phyloP scores from a whole-genome alignment of 2,329 filamentous ascomycete genomes.

The Ambrosiella xylebori region DNA sequence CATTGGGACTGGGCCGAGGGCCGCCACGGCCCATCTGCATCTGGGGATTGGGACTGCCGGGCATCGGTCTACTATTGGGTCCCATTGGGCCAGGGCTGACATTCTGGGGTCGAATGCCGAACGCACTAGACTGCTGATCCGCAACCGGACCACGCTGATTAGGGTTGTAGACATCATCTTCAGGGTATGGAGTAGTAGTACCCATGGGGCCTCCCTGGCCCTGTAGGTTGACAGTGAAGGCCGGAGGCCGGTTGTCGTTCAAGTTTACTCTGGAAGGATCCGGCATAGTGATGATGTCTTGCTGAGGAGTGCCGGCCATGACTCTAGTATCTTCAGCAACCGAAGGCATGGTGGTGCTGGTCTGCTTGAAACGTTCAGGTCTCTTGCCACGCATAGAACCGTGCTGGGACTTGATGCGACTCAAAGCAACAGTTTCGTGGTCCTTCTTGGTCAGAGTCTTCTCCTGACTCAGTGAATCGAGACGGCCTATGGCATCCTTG shows the following conservation, averaged over 20 bases:
- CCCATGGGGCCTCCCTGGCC: slow-evolving; percentile 18
- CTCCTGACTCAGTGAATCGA: slow-evolving; percentile 69
- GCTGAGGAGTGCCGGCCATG: slow-evolving; percentile 13
- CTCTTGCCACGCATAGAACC: slow-evolving; percentile 48
- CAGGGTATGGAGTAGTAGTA: slow-evolving; percentile 36
- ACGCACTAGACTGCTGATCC: slow-evolving; percentile 33
- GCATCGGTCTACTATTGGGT: neutral
- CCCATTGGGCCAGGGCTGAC: slow-evolving; percentile 8
- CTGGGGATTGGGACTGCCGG: neutral
- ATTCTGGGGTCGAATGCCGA: slow-evolving; percentile 34
- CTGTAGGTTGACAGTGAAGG: slow-evolving; percentile 33
- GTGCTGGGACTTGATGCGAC: slow-evolving; percentile 67
- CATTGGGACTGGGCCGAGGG: slow-evolving; percentile 5
- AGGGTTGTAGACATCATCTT: slow-evolving; percentile 31
- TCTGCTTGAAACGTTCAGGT: slow-evolving; percentile 33
- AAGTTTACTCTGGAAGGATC: slow-evolving; percentile 21
- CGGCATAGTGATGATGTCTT: slow-evolving; percentile 17
- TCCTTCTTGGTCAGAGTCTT: slow-evolving; percentile 77
- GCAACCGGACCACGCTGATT: slow-evolving; percentile 31
- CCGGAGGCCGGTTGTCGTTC: slow-evolving; percentile 24
- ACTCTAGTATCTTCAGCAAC: slow-evolving; percentile 25
- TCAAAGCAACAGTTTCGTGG: slow-evolving; percentile 81
- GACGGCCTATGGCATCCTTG: slow-evolving; percentile 63
- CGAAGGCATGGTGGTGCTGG: slow-evolving; percentile 27
- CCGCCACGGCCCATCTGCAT: slow-evolving; percentile 12